Percentiles rank a stretch among this genome's conserved stretches.
Conservation (phyloP, 805 yeast species). For the Candida argentea region DNA sequence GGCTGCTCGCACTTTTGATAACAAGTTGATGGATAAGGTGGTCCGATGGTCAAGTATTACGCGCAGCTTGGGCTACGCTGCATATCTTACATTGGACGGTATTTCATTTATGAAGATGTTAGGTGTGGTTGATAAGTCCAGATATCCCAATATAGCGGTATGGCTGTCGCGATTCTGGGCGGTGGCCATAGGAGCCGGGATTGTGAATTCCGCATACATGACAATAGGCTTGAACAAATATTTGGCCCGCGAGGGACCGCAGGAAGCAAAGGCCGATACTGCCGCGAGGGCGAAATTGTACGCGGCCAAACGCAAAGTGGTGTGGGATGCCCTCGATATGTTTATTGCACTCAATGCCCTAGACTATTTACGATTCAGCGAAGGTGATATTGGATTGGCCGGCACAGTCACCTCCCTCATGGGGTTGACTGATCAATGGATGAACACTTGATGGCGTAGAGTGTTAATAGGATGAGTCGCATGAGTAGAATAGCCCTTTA, state of each 20-base stretch:
- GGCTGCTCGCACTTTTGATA: conserved; percentile 58
- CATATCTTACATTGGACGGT: conserved; percentile 55
- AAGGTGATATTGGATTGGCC: conserved; percentile 74
- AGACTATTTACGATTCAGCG: conserved; percentile 50
- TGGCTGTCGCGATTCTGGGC: conserved; percentile 72
- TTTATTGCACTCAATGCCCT: conserved; percentile 67
- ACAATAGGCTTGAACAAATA: conserved; percentile 18
- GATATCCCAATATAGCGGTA: conserved; percentile 40
- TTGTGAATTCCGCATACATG: conserved; percentile 49
- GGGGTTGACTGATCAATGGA: conserved; percentile 71
- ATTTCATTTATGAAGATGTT: conserved; percentile 50
- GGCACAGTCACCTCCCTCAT: conserved; percentile 75
- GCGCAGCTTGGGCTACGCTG: conserved; percentile 52
- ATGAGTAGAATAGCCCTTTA: neutral
- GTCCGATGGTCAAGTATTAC: conserved; percentile 42
- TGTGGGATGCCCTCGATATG: conserved; percentile 70
- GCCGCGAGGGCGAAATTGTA: conserved; percentile 32
- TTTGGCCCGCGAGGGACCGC: conserved; percentile 5
- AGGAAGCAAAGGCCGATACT: conserved; percentile 24
- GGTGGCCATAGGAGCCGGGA: conserved; percentile 53
- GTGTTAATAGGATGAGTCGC: neutral
- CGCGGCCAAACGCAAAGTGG: conserved; percentile 48
- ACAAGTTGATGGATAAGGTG: conserved; percentile 57
- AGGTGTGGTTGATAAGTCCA: conserved; percentile 41
- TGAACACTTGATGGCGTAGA: conserved; percentile 25